Conservation (phyloP, 2,329 filamentous ascomycete genomes). For the Microsporum audouinii region DNA sequence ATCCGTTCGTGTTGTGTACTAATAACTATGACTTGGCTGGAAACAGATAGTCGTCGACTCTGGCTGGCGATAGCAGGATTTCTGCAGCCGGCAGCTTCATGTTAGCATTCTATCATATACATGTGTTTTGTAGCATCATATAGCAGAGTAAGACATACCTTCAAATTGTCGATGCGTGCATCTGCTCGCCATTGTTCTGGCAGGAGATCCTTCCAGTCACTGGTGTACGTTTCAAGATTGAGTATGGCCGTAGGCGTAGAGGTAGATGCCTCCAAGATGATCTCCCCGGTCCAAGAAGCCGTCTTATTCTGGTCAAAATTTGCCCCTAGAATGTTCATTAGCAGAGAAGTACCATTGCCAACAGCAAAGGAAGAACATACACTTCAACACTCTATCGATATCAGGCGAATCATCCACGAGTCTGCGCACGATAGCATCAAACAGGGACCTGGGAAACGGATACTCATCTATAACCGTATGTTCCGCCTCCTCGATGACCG, state of each 20-base stretch:
- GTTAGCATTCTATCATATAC: conserved; percentile 4
- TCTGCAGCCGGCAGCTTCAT: conserved; percentile 15
- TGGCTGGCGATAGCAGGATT: conserved; percentile 24
- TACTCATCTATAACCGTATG: conserved; percentile 24
- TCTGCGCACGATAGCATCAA: conserved; percentile 30
- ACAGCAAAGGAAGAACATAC: conserved; percentile 20
- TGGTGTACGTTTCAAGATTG: neutral
- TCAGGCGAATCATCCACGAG: conserved; percentile 22
- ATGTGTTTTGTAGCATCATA: neutral
- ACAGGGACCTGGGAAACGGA: conserved; percentile 25
- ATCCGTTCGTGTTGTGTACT: neutral
- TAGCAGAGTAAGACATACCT: conserved; percentile 16
- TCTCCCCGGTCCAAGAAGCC: conserved; percentile 30
- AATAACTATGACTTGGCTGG: conserved; percentile 7
- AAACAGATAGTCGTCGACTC: conserved; percentile 30
- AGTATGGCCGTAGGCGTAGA: conserved; percentile 18
- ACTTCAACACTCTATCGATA: conserved; percentile 23
- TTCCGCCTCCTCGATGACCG: conserved; percentile 27
- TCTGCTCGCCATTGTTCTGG: conserved; percentile 34
- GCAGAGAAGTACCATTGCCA: neutral
- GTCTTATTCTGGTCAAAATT: conserved; percentile 28
- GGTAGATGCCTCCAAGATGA: conserved; percentile 30
- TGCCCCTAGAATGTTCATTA: conserved; percentile 23
- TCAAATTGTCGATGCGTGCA: conserved; percentile 24
- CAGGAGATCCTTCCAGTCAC: conserved; percentile 31